Base-by-base conservation (phyloP, 2,329 filamentous ascomycete species). In the Tolypocladium ophioglossoides region DNA sequence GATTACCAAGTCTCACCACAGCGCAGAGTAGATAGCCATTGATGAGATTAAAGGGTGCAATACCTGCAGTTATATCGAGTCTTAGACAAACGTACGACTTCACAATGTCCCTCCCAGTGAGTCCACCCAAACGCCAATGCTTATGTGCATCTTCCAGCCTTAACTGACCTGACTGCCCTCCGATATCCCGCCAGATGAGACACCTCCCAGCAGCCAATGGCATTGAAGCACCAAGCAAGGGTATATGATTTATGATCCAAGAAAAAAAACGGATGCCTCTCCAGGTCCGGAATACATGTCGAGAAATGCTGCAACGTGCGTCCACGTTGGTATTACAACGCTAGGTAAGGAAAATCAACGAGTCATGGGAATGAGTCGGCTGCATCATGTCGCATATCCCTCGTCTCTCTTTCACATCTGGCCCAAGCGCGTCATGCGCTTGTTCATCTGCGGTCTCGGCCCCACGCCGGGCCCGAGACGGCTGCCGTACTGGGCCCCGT, bases 391-490 rank as follows among this genome's bases (percentile, higher is more conserved):
- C 32, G 20, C 32, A 34, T 22, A 7, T 18, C 11, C 32, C 12
- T 50, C 32, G 48, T 40, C 4, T 30, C 24, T 2, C 27, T 4
- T 14, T 52, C 27, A 56, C 47, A 56, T 56, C 32, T 52, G 47
- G 16, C 80, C 79, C 52, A 83, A 64, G 57, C 80, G 74, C 56
- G 80, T 84, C 74, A 79, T 82, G 59, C 80, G 75, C 72, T 83
- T 83, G 70, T 83, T 80, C 79, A 83, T 80, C 58, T 70, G 72
- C 51, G 77, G 74, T 16, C 59, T 58, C 38, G 56, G 55, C 12
- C 57, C 54, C 44, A 55, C 47, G n/a, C 59, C 58, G 24, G 55
- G 55, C 30, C 52, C 56, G 39, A 55, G 44, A 35, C 56, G 59
- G 40, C 55, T 54, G 16, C 57, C 58, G 14, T 54, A 56, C 12